phyloP scores from a whole-genome alignment of 257 asterid genomes.

The Nicotiana tabacum region DNA sequence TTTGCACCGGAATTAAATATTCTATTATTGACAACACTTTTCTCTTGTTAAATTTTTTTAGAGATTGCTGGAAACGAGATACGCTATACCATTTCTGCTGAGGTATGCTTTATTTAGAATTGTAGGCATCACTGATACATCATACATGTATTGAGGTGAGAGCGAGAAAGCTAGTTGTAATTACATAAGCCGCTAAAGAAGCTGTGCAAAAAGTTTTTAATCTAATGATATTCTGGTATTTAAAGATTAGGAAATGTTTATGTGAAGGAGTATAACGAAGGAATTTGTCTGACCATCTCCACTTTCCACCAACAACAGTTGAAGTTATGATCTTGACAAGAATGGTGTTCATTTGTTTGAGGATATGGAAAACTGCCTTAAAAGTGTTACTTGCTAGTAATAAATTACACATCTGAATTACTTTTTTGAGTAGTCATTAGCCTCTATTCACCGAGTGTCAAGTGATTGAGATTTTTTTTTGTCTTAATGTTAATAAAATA shows the following conservation, averaged over 20 bases:
- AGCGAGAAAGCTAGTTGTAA: background rate
- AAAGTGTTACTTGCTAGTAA: background rate
- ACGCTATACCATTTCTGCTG: conserved; percentile 55
- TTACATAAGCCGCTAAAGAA: background rate
- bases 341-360: background rate
- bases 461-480: background rate
- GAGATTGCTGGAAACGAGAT: conserved; percentile 51
- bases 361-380: background rate
- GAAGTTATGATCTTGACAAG: background rate
- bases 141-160: background rate
- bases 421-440: background rate
- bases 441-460: background rate
- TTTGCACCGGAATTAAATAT: background rate
- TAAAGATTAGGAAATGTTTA: background rate
- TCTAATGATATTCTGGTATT: background rate
- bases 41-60: conserved; percentile 21
- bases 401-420: background rate
- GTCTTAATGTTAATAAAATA: background rate
- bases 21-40: conserved; percentile 10
- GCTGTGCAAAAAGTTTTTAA: background rate
- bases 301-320: too few relatives aligned
- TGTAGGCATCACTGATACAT: background rate
- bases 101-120: conserved; percentile 39
- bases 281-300: background rate
- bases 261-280: background rate